A percentile compares a stretch with the other conserved stretches of the same genome.
phyloP scores from a whole-genome alignment of 1,139 yeast species.

The Meyerozyma elateridarum region DNA sequence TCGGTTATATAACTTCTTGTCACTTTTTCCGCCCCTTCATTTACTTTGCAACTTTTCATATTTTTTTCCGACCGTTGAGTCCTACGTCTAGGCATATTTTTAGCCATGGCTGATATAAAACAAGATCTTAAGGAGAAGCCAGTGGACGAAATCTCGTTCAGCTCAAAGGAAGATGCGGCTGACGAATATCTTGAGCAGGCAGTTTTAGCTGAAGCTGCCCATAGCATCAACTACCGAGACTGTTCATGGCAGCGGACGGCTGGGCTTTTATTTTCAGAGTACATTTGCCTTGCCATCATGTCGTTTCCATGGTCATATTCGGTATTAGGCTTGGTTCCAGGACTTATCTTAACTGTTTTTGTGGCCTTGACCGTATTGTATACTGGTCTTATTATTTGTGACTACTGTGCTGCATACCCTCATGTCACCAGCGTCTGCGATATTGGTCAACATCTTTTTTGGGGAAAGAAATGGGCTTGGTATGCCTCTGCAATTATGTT shows the following conservation, averaged over 20 bases:
- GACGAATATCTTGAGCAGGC: conserved; percentile 2
- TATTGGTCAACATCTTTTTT: conserved; percentile 53
- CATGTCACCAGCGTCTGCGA: conserved; percentile 51
- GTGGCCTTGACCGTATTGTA: conserved; percentile 49
- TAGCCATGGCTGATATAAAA: background rate
- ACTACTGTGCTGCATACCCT: conserved; percentile 52
- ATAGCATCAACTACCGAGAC: conserved; percentile 42
- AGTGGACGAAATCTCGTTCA: background rate
- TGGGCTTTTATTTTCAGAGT: conserved; percentile 54
- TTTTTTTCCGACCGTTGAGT: background rate
- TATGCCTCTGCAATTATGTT: conserved; percentile 54
- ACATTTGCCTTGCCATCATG: conserved; percentile 58
- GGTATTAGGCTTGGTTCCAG: conserved; percentile 55
- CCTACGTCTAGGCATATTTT: background rate
- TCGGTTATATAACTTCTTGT: too few relatives aligned
- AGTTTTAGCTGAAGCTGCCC: conserved; percentile 17
- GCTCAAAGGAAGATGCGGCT: conserved; percentile 2
- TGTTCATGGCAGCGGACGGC: conserved; percentile 59
- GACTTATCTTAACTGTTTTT: conserved; percentile 48
- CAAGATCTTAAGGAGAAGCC: background rate
- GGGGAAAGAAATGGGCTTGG: conserved; percentile 51
- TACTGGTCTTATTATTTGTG: conserved; percentile 51
- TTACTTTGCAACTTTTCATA: too few relatives aligned
- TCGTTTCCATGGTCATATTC: conserved; percentile 64
- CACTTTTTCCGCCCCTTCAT: too few relatives aligned